A percentile compares a stretch with the other conserved stretches of the same genome.
phyloP scores from a whole-genome alignment of 805 yeast species.

The Clavispora phyllophila region DNA sequence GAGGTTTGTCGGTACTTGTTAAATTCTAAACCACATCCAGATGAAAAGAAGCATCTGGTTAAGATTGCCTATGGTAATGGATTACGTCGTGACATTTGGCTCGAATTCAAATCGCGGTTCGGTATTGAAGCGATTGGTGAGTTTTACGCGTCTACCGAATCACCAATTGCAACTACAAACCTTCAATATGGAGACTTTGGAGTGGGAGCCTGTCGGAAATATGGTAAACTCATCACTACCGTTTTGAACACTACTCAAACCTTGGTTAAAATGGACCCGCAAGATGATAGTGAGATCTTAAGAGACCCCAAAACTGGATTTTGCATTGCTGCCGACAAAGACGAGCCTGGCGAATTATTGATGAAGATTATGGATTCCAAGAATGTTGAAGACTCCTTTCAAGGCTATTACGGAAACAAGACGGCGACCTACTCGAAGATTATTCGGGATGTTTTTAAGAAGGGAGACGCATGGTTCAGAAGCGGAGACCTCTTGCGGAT shows the following conservation, averaged over 20 bases:
- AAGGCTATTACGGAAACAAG: slow-evolving; percentile 81
- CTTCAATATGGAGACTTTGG: slow-evolving; percentile 76
- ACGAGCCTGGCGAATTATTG: slow-evolving; percentile 83
- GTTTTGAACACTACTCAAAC: slow-evolving; percentile 51
- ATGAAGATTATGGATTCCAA: slow-evolving; percentile 65
- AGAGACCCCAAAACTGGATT: slow-evolving; percentile 63
- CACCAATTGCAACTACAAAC: slow-evolving; percentile 82
- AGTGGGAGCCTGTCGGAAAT: slow-evolving; percentile 82
- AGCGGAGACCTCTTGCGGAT: slow-evolving; percentile 76
- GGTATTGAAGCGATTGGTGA: slow-evolving; percentile 75
- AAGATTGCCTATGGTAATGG: slow-evolving; percentile 87
- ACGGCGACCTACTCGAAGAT: slow-evolving; percentile 77
- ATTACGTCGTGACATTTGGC: slow-evolving; percentile 84
- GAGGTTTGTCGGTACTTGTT: slow-evolving; percentile 86
- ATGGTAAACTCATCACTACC: slow-evolving; percentile 55
- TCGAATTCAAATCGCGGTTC: slow-evolving; percentile 70
- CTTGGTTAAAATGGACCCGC: slow-evolving; percentile 72
- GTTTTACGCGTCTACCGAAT: slow-evolving; percentile 90
- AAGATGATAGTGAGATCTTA: slow-evolving; percentile 66
- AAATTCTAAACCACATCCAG: slow-evolving; percentile 60
- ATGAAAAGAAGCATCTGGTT: slow-evolving; percentile 57
- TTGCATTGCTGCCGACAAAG: slow-evolving; percentile 46
- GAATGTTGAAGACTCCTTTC: slow-evolving; percentile 71
- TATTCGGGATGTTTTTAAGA: slow-evolving; percentile 62
- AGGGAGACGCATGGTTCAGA: slow-evolving; percentile 90